Base-by-base conservation (phyloP, 129 eudicot species). In the carrot (Daucus carota) region DNA sequence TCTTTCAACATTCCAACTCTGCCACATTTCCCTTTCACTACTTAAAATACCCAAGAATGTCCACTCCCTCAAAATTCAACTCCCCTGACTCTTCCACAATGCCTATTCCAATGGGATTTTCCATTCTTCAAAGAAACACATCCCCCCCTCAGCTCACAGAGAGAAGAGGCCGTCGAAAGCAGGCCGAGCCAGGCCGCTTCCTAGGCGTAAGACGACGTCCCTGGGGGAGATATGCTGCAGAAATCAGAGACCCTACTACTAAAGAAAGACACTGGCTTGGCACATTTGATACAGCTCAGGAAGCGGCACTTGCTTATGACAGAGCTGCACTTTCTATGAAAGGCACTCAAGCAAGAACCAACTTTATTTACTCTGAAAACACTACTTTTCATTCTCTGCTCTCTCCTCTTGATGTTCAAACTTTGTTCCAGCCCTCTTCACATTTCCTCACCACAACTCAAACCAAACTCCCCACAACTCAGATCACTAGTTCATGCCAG, bases 191-290 rank as follows among this genome's bases (percentile, higher is more conserved):
- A 3, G 98, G 98, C 44, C 84, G 98, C 52, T 93, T 88, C 82
- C 86, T 93, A 0, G 98, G 98, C 1, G 98, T 93, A 18, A 47
- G 97, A 57, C 59, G 97, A 40, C 81, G 98, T 72, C 97, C 98
- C 6, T 93, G 98, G 98, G 98, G 98, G 14, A 81, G 97, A 29
- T 93, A 93, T 20, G 98, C 98, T 1, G 98, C 98, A 0, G 98
- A 93, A 73, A 93, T 93, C 46, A 81, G 98, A 45, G 98, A 93
- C 85, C 98, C 98, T 7, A 88, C 95, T 72, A 93, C 98, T 73
- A 93, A 93, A 81, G 98, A 93, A 76, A 86, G 98, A 45, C 98
- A 93, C 48, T 93, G 98, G 98, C 90, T 93, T 31, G 98, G 98
- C 22, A 93, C 98, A 22, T 93, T 93, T 80, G 98, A 93, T 52